These are phyloP conservation scores for Phytophthora brassicae DNA, from an alignment of 352 stramenopile species.

Conservation along the genomic window DNA sequence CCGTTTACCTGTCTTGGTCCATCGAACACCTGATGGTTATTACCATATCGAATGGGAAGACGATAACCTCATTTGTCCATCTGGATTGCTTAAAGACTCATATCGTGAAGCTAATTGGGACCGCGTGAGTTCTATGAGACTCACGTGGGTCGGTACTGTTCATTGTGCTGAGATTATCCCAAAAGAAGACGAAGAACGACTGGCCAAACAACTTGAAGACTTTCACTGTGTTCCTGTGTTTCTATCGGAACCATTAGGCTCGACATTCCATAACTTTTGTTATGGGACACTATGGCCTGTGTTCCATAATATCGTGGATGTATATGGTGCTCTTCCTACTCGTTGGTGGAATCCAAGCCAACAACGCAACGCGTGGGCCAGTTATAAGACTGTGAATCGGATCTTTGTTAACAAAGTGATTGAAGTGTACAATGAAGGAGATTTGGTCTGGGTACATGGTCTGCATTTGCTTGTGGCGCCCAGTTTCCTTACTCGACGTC, in stretches of 20 bases:
- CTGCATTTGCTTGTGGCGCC: conserved; percentile 98
- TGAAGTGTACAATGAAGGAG: conserved; percentile 90
- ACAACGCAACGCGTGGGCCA: conserved; percentile 89
- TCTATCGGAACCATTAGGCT: conserved; percentile 79
- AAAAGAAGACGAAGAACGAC: conserved; percentile 79
- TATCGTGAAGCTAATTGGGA: conserved; percentile 64
- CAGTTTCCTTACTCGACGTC: conserved; percentile 93
- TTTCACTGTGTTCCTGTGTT: conserved; percentile 99
- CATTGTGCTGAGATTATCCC: conserved; percentile 77
- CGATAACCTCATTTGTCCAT: conserved; percentile 87
- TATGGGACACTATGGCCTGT: conserved; percentile 98
- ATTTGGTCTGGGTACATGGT: conserved; percentile 97
- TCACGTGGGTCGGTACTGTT: conserved; percentile 86
- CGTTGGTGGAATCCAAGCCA: conserved; percentile 85
- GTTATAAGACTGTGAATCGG: conserved; percentile 97
- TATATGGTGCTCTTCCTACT: conserved; percentile 88
- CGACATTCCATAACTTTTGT: conserved; percentile 94
- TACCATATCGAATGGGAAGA: conserved; percentile 89
- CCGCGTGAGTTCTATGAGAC: conserved; percentile 71
- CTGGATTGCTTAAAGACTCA: conserved; percentile 73
- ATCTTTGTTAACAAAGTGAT: conserved; percentile 95
- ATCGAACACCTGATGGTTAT: conserved; percentile 57
- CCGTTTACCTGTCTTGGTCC: conserved; percentile 94
- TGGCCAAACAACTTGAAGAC: conserved; percentile 72
- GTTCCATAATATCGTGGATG: conserved; percentile 98